Evolutionary conservation across 2,329 filamentous ascomycete species (phyloP).

Genomic region (Fusarium chuoi): DNA sequence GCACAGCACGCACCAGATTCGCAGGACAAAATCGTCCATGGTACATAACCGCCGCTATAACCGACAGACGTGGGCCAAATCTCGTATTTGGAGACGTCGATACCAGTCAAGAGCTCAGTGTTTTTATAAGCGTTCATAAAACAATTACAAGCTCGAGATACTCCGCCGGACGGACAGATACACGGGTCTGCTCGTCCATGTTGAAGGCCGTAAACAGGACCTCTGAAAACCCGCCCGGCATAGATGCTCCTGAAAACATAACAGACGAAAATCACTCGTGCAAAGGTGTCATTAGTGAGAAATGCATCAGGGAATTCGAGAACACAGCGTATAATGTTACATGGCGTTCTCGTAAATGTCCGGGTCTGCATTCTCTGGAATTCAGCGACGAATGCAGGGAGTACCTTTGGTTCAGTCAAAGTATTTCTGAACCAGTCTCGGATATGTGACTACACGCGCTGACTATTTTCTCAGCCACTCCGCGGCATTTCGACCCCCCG

Average conservation of each 20-base stretch:
- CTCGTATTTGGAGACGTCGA: neutral
- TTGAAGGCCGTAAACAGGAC: neutral
- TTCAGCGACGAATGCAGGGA: neutral
- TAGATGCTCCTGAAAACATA: neutral
- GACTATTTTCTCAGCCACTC: fast-evolving
- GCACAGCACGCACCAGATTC: neutral
- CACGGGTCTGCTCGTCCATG: fast-evolving
- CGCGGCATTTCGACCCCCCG: neutral
- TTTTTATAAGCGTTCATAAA: neutral
- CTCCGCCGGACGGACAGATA: neutral
- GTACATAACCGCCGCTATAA: neutral
- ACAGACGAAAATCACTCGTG: neutral
- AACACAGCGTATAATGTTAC: neutral
- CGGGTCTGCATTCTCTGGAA: fast-evolving
- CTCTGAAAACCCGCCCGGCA: neutral
- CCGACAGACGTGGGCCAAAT: neutral
- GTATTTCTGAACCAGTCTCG: neutral
- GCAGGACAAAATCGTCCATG: fast-evolving
- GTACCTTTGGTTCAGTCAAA: fast-evolving
- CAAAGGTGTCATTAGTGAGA: neutral
- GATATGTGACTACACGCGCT: neutral
- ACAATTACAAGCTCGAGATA: fast-evolving
- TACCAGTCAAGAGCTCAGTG: neutral
- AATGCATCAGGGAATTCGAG: neutral
- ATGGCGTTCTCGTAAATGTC: neutral